Base-by-base conservation (phyloP, 2,329 filamentous ascomycete genomes). In the Ophiocordyceps camponoti-floridani region DNA sequence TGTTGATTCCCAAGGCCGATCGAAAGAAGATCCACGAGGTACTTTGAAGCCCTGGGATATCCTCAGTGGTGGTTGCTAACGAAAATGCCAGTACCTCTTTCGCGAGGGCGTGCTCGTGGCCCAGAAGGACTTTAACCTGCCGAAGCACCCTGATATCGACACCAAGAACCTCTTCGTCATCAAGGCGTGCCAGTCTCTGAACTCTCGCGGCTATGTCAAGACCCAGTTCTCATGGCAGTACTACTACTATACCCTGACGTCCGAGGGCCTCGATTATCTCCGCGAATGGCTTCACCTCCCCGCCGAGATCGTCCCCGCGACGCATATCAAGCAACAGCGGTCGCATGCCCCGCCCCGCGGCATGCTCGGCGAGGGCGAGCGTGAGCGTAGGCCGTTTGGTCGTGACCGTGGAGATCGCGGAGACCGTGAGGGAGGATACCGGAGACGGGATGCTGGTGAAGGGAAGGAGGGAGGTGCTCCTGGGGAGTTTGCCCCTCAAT, bases 211-310 rank as follows among this genome's bases (percentile, higher is more conserved):
- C 67, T 96, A 85, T 72, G 80, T 98, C 73, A 98, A 98, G 85
- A 98, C 91, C 61, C 91, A 93, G 72, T 98, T 98, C 84, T 94
- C 87, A 57, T 94, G 87, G 87, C 87, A 94, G 74, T 94, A 88
- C 79, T 94, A 96, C 83, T 98, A 98, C 84, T 98, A 98, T 82
- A 95, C 91, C 71, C 82, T 98, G 71, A 95, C 89, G 68, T 85
- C 88, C 64, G 88, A 96, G 79, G 91, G 91, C 73, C 89, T 98
- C 68, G 89, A 96, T 77, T 98, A 98, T 80, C 88, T 98, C 69
- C 89, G 91, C 67, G 91, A 98, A 78, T 98, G 91, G 91, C 88
- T 98, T 61, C 91, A 98, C 75, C 84, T 98, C 61, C 91, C 91
- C 62, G 88, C 91, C 66, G 91, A 98, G 81, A 95, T 98, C 65